A percentile compares a stretch with the other conserved stretches of the same genome.
phyloP scores from a whole-genome alignment of 495 filamentous ascomycete species.

The Cairneyella variabilis region DNA sequence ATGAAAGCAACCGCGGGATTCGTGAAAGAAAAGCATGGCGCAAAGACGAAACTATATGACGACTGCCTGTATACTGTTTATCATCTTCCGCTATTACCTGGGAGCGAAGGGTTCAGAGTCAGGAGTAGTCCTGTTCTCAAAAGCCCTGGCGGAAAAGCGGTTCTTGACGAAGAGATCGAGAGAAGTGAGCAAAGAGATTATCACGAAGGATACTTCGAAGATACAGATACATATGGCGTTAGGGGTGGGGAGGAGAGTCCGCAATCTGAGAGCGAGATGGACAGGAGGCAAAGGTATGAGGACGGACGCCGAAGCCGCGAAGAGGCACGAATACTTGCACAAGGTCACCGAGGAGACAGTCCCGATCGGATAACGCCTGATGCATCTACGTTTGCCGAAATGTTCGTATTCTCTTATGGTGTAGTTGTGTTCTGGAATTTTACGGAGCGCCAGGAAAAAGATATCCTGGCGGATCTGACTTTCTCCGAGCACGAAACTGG shows the following conservation, averaged over 20 bases:
- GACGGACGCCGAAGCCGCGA: conserved; percentile 23
- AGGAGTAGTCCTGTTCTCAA: conserved; percentile 88
- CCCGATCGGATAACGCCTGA: conserved; percentile 54
- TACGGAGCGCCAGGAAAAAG: conserved; percentile 91
- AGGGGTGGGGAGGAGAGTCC: conserved; percentile 33
- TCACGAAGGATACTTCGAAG: conserved; percentile 80
- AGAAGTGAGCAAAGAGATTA: conserved; percentile 85
- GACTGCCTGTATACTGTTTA: conserved; percentile 97
- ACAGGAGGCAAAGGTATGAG: conserved; percentile 26
- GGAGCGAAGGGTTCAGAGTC: conserved; percentile 78
- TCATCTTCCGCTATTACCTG: conserved; percentile 83
- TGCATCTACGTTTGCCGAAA: conserved; percentile 76
- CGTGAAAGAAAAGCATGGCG: conserved; percentile 83
- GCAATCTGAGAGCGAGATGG: conserved; percentile 29
- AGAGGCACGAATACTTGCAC: conserved; percentile 18
- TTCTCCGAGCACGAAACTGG: conserved; percentile 63
- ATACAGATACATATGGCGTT: conserved; percentile 39
- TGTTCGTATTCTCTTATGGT: conserved; percentile 98
- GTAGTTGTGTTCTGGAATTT: conserved; percentile 99
- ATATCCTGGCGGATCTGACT: conserved; percentile 90
- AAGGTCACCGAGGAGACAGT: conserved; percentile 24
- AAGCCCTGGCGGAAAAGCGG: conserved; percentile 85
- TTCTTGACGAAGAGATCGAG: conserved; percentile 96
- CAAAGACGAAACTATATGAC: conserved; percentile 96
- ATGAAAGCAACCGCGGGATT: conserved; percentile 83